Evolutionary conservation across 2,329 filamentous ascomycete species (phyloP).

Genomic region (Penicillium sp.): DNA sequence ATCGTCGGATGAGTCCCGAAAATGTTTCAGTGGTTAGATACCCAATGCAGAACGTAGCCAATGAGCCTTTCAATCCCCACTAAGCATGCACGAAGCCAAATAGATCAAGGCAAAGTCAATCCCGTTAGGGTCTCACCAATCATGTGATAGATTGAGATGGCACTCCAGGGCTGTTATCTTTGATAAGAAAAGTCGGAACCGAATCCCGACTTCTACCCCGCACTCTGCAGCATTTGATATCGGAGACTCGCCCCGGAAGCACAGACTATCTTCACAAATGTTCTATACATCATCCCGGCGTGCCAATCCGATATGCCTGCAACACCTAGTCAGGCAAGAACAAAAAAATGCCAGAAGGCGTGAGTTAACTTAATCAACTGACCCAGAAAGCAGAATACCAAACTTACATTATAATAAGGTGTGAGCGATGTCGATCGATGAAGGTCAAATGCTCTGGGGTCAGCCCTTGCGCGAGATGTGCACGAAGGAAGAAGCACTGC

Average conservation of each 20-base stretch:
- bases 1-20: constrained; percentile 11
- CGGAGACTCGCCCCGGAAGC: constrained; percentile 14
- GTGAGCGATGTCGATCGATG: constrained; percentile 28
- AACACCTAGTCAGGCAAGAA: constrained; percentile 8
- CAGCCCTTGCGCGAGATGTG: constrained; percentile 24
- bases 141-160: not conserved
- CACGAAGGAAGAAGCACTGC: constrained; percentile 22
- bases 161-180: not conserved
- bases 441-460: constrained; percentile 31
- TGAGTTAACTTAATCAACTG: constrained; percentile 6
- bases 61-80: not conserved
- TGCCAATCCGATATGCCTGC: constrained; percentile 14
- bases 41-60: not conserved
- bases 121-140: not conserved
- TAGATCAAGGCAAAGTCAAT: not conserved
- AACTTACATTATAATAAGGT: constrained; percentile 13
- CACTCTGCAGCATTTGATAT: constrained; percentile 9
- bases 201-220: constrained; percentile 16
- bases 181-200: constrained; percentile 20
- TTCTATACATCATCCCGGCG: not conserved
- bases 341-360: constrained; percentile 23
- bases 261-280: not conserved
- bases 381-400: not conserved
- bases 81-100: not conserved
- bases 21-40: not conserved